Base-by-base conservation (phyloP, 2,329 filamentous ascomycete species). In the Rutstroemia sydowiana region DNA sequence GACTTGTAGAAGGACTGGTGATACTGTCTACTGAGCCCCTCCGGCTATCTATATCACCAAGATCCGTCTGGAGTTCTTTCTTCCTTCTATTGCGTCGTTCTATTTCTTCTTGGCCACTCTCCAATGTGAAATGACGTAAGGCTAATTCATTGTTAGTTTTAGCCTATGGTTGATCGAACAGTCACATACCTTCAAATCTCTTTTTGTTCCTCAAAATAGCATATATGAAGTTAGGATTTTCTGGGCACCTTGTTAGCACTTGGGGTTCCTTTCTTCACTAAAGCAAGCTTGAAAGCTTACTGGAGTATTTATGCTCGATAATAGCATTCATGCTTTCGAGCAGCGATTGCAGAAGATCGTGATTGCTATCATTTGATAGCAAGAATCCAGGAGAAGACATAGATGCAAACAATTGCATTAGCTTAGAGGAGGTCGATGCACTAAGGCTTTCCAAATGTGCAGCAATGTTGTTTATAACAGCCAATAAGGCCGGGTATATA, bases 361-460 rank as follows among this genome's bases (percentile, higher is more conserved):
- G 88, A 59, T 98, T 98, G 34, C 81, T 87, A 53, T 98, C 93
- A 61, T 95, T 97, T 7, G 88, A 89, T 16, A 97, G 74, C 9
- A 98, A 73, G 66, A 97, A 98, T 30, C 87, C 89, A 0, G 93
- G 92, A 0, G 90, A 88, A 8, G 92, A 95, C 87, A 97, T 95
- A 31, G 88, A 93, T 4, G 83, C 81, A 66, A 95, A 95, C 0
- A 97, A 74, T 61, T 96, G 90, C 59, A 97, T 75, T 28, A 97
- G 72, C 66, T 90, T 95, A 2, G 85, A 82, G 65, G 88, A 87
- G 14, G 89, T 84, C 3, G 83, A 78, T 3, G 82, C 74, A 46
- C 86, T 88, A 10, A 97, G 72, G 20, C 85, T 81, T 63, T 93
- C 82, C 4, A 93, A 74, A 65, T 95, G 88, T 14, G 93, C 85